Evolutionary conservation across 2,329 filamentous ascomycete species (phyloP).

Genomic region (Exophiala sp.): DNA sequence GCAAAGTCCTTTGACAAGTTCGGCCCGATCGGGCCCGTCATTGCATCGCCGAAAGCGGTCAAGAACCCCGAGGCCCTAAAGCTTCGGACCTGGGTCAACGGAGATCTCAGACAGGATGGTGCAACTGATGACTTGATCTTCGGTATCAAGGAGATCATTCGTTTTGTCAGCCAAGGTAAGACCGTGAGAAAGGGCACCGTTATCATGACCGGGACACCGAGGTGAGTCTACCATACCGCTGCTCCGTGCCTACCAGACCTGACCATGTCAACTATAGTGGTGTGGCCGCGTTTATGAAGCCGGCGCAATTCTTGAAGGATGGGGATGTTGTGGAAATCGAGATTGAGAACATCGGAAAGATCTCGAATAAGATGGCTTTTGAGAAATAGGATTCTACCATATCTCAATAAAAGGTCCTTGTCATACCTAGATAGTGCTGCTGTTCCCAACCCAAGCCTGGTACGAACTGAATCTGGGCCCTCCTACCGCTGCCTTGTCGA

Average conservation of each 20-base stretch:
- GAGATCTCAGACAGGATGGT: slow-evolving; percentile 5
- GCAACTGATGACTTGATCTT: slow-evolving; percentile 13
- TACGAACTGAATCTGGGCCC: neutral
- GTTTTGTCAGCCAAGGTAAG: slow-evolving; percentile 36
- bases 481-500: neutral
- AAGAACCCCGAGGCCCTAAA: neutral
- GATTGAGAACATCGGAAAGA: slow-evolving; percentile 46
- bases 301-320: slow-evolving; percentile 36
- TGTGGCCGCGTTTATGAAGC: slow-evolving; percentile 40
- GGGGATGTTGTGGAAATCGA: slow-evolving; percentile 46
- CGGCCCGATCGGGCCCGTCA: slow-evolving; percentile 70
- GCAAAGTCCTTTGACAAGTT: slow-evolving; percentile 67
- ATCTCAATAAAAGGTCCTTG: neutral
- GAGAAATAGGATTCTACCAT: neutral
- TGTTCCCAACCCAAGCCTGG: neutral
- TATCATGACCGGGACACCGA: slow-evolving; percentile 44
- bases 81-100: slow-evolving; percentile 15
- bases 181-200: slow-evolving; percentile 42
- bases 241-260: neutral
- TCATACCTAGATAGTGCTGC: neutral
- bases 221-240: slow-evolving; percentile 9
- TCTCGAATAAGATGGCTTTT: slow-evolving; percentile 36
- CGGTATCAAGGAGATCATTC: slow-evolving; percentile 2
- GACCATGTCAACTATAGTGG: slow-evolving; percentile 29
- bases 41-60: slow-evolving; percentile 54